Evolutionary conservation across 2,329 filamentous ascomycete species (phyloP).

Genomic region (Xylariaceae sp.): DNA sequence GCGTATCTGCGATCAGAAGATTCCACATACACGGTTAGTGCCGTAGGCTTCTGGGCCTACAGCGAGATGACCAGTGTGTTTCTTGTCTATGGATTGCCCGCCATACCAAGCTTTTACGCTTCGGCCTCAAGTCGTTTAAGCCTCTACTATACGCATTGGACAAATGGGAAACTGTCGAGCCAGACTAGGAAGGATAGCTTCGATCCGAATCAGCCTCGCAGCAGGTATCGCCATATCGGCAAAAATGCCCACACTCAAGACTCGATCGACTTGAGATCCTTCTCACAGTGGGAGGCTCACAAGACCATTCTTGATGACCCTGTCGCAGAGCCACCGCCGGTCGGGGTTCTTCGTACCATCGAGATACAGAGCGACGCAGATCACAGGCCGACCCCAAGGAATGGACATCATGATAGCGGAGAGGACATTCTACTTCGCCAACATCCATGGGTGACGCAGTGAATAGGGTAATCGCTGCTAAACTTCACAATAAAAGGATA

Average conservation of each 20-base stretch:
- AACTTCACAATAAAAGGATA: too few relatives aligned
- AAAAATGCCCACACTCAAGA: conserved; percentile 2
- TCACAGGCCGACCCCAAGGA: not conserved
- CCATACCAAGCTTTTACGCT: conserved; percentile 3
- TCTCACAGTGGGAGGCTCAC: conserved; percentile 5
- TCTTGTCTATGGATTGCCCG: conserved; percentile 11
- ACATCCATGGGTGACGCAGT: conserved; percentile 5
- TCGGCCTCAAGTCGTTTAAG: not conserved
- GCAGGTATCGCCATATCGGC: conserved; percentile 8
- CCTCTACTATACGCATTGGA: conserved; percentile 2
- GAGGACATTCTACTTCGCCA: conserved; percentile 11
- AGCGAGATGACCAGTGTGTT: conserved; percentile 8
- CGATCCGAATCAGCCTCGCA: conserved; percentile 1
- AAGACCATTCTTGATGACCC: not conserved
- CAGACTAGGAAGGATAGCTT: not conserved
- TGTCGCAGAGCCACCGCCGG: not conserved
- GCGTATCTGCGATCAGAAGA: conserved; percentile 4
- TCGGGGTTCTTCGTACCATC: conserved; percentile 6
- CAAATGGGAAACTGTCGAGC: not conserved
- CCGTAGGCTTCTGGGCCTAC: conserved; percentile 10
- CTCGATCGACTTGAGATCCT: not conserved
- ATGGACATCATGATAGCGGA: conserved; percentile 7
- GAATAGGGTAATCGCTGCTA: too few relatives aligned
- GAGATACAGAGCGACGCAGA: conserved; percentile 10
- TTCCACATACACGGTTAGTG: conserved; percentile 3